phyloP scores from a whole-genome alignment of 371 early-diverging fungal species.

The Mucor velutinosus region DNA sequence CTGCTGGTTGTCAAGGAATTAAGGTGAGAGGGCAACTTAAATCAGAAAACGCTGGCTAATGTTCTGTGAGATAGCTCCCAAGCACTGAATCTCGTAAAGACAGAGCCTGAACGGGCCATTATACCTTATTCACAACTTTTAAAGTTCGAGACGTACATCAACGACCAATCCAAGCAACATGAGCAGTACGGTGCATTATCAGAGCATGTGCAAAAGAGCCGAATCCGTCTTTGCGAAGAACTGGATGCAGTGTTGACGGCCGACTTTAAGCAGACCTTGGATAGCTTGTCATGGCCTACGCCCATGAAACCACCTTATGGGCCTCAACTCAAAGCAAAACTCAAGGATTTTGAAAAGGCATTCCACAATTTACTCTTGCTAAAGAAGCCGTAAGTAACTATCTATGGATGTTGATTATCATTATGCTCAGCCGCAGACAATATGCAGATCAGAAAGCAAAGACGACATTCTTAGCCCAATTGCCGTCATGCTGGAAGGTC shows the following conservation, averaged over 20 bases:
- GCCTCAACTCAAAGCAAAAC: conserved; percentile 34
- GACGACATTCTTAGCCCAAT: conserved; percentile 44
- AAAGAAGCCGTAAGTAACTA: conserved; percentile 41
- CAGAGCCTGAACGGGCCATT: conserved; percentile 42
- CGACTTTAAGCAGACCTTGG: conserved; percentile 49
- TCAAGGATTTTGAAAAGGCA: conserved; percentile 41
- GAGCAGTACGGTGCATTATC: conserved; percentile 23
- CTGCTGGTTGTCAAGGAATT: conserved; percentile 36
- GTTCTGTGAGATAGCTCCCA: conserved; percentile 22
- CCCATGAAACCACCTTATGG: conserved; percentile 49
- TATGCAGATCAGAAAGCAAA: background rate
- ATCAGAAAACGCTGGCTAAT: background rate
- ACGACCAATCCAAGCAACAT: conserved; percentile 10
- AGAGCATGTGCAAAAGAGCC: conserved; percentile 28
- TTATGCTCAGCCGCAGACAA: background rate
- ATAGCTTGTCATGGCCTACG: conserved; percentile 56
- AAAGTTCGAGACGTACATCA: conserved; percentile 28
- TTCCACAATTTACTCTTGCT: conserved; percentile 47
- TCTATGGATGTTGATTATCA: background rate
- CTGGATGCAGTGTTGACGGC: conserved; percentile 40
- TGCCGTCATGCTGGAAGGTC: conserved; percentile 61
- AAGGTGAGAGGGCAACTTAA: conserved; percentile 20
- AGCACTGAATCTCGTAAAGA: conserved; percentile 34
- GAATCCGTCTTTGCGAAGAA: conserved; percentile 38
- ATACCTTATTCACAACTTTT: conserved; percentile 48